These are phyloP conservation scores for Garcia nutans DNA, from an alignment of 345 rosid genomes.

Conservation along the genomic window DNA sequence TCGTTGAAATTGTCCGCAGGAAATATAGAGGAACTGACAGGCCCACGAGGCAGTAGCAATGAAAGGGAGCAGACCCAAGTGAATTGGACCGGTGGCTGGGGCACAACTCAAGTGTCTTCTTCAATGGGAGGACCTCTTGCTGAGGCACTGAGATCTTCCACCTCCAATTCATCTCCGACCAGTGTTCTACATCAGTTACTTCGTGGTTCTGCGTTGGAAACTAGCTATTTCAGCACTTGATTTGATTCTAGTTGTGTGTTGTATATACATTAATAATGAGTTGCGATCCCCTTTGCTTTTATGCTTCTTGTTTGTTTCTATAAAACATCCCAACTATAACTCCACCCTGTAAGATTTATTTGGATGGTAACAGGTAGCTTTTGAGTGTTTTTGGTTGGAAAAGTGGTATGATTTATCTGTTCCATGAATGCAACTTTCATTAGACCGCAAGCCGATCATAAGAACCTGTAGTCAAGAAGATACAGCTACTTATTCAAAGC, in stretches of 20 bases:
- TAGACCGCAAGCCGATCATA: background rate
- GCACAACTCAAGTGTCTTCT: conserved; percentile 41
- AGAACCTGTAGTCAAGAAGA: no score
- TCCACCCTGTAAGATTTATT: background rate
- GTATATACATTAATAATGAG: conserved; percentile 1
- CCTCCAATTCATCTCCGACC: conserved; percentile 61
- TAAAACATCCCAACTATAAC: background rate
- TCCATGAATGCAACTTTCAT: no score
- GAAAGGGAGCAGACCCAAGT: conserved; percentile 47
- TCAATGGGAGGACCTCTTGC: conserved; percentile 94
- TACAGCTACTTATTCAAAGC: no score
- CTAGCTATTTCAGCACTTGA: conserved; percentile 35
- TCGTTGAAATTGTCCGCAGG: conserved; percentile 87
- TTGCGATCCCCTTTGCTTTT: background rate
- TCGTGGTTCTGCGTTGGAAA: conserved; percentile 41
- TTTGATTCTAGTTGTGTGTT: conserved; percentile 13
- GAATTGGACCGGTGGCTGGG: conserved; percentile 65
- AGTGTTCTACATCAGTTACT: conserved; percentile 71
- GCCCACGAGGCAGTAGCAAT: conserved; percentile 9
- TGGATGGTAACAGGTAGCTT: background rate
- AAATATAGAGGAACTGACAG: conserved; percentile 39
- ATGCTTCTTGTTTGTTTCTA: background rate
- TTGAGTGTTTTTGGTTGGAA: background rate
- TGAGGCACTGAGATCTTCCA: conserved; percentile 70
- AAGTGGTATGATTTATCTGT: background rate